phyloP scores from a whole-genome alignment of 2,329 filamentous ascomycete genomes.

The Gnomoniopsis smithogilvyi region DNA sequence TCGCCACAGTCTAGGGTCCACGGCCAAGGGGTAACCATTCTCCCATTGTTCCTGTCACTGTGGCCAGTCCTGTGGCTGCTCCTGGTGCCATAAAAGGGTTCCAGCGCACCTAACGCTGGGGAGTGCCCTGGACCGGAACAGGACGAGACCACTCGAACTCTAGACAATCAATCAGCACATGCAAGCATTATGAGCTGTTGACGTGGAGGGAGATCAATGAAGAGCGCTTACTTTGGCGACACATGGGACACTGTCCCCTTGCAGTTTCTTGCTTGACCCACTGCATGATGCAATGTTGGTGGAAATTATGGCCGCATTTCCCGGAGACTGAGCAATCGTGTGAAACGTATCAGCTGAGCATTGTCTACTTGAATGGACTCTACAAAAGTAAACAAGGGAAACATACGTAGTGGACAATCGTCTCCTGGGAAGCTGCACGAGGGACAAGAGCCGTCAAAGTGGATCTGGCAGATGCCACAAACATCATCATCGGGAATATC shows the following conservation, averaged over 20 bases:
- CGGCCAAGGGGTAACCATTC: neutral
- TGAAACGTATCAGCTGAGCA: conserved; percentile 9
- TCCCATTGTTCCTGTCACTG: neutral
- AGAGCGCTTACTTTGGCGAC: conserved; percentile 71
- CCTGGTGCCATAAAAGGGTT: neutral
- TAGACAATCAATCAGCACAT: conserved; percentile 13
- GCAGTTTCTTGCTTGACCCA: conserved; percentile 96
- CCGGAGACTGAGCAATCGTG: conserved; percentile 67
- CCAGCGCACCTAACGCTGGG: conserved; percentile 8
- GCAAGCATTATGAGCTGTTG: neutral
- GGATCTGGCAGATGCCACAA: conserved; percentile 96
- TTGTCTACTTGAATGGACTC: neutral
- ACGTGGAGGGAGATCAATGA: neutral
- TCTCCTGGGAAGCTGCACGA: conserved; percentile 98
- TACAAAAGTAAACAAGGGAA: neutral
- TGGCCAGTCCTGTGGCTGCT: neutral
- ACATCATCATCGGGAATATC: conserved; percentile 96
- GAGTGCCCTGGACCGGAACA: conserved; percentile 18
- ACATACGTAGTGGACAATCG: conserved; percentile 84
- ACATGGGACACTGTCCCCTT: conserved; percentile 96
- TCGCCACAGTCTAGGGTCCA: neutral
- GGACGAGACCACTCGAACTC: conserved; percentile 32
- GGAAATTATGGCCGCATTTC: conserved; percentile 96
- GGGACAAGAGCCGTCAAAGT: conserved; percentile 96
- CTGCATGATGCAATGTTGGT: conserved; percentile 91